Evolutionary conservation across 2,329 filamentous ascomycete species (phyloP), one percentile per base, ranked within the genome.

Genomic region (Colletotrichum australisinense): DNA sequence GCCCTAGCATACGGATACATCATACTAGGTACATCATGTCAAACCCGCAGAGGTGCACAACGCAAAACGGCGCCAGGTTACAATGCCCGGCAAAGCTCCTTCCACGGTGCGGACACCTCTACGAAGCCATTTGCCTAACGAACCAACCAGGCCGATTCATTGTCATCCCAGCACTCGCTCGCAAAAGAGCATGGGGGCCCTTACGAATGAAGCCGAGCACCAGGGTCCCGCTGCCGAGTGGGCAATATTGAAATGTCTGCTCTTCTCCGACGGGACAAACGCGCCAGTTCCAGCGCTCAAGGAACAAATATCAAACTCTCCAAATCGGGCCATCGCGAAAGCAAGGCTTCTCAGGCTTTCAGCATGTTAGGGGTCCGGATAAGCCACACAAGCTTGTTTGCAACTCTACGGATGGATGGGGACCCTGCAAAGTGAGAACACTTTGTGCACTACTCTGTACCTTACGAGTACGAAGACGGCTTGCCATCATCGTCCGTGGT

Each of bases 161-260:
- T 63, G 30, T 6, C 46, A 64, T 38, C 30, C 62, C 30, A 32
- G 30, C 46, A 32, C 32, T 53, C 32, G 42, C 46, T n/a, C 42
- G 28, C 60, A 30, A 63, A 14, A 22, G 42, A 26, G 28, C 60
- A 32, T 63, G 60, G 60, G 26, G 46, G 7, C 6, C 46, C 12
- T 11, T 46, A 30, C 5, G 28, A 64, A 53, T 38, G 62, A 46
- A n/a, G 46, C 42, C 42, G 42, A 49, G 42, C 42, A 49, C 7
- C 46, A 30, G 46, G 35, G 62, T 64, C 30, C 46, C 62, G 22
- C 62, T 35, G 46, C 28, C 19, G 49, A 35, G 62, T 38, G 62
- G 62, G 62, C 46, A 63, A 55, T 35, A 38, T 64, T 53, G 46
- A 55, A 55, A 35, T 9, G 30, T 64, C 46, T 64, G 28, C 30